phyloP scores from a whole-genome alignment of 768 basidiomycete species.

The Serendipita sp. region DNA sequence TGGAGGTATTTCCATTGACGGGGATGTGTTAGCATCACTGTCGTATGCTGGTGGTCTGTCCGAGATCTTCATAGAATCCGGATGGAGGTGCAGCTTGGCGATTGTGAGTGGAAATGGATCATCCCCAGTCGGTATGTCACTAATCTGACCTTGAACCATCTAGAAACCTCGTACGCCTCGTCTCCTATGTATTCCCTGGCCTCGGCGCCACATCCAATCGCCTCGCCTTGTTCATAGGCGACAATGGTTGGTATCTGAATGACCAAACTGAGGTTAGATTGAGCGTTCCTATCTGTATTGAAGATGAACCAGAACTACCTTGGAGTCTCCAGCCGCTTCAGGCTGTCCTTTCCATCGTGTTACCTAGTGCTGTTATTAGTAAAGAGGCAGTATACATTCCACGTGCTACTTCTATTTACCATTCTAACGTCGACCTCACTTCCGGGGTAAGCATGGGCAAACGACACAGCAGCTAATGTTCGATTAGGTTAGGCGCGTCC shows the following conservation, averaged over 20 bases:
- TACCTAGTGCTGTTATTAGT: background rate
- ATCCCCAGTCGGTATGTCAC: background rate
- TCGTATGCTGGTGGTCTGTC: background rate
- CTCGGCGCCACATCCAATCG: background rate
- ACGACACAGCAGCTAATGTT: background rate
- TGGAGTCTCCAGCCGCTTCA: background rate
- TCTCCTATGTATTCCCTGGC: background rate
- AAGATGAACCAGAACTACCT: background rate
- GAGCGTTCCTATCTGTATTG: background rate
- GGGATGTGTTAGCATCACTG: background rate
- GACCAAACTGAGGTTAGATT: too few relatives aligned
- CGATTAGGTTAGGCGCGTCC: too few relatives aligned
- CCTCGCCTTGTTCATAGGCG: background rate
- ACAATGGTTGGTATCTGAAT: background rate
- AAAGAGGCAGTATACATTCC: background rate
- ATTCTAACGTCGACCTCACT: background rate
- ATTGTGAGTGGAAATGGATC: background rate
- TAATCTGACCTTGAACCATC: background rate
- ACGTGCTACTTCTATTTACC: background rate
- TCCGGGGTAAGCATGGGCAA: background rate
- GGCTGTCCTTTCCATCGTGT: conserved; percentile 4
- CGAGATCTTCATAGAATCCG: conserved; percentile 1
- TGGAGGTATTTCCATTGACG: background rate
- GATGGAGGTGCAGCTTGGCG: conserved; percentile 5
- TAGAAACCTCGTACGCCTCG: background rate